Percentiles rank a stretch among this genome's conserved stretches.
Conservation (phyloP, 1,284 basidiomycete species). For the Naganishia sp. region DNA sequence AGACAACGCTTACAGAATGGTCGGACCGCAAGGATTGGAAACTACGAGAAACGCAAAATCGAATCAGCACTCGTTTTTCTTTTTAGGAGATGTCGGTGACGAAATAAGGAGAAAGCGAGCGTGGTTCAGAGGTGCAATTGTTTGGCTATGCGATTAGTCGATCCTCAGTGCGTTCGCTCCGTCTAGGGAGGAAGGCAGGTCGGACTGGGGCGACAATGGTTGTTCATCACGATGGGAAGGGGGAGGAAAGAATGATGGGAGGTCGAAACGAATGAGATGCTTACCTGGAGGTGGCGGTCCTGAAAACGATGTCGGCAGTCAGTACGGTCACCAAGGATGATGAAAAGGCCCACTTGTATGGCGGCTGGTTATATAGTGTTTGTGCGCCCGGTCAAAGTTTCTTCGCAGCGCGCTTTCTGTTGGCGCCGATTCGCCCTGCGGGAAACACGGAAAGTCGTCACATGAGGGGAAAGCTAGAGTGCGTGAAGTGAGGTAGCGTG, state of each 20-base stretch:
- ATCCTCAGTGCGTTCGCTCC: constrained; percentile 33
- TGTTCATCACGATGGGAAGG: constrained; percentile 23
- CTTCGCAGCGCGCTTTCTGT: not conserved
- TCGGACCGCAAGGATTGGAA: not conserved
- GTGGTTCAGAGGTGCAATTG: constrained; percentile 33
- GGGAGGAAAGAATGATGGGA: not conserved
- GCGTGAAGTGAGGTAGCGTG: not conserved
- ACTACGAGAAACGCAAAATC: constrained; percentile 5
- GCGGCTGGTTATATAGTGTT: constrained; percentile 1
- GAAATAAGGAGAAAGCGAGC: not conserved
- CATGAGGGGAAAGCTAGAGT: not conserved
- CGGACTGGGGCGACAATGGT: constrained; percentile 34
- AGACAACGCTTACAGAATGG: constrained; percentile 1
- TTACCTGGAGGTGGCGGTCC: not conserved
- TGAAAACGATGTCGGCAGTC: not conserved
- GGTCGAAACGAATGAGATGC: not conserved
- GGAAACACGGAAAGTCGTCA: not conserved
- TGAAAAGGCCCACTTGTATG: not conserved
- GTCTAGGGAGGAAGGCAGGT: constrained; percentile 32
- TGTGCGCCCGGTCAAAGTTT: not conserved
- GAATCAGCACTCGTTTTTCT: constrained; percentile 2
- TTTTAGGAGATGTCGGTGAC: too few relatives aligned
- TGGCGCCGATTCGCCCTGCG: not conserved
- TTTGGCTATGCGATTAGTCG: constrained; percentile 31
- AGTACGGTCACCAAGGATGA: not conserved